Evolutionary conservation across 2,329 filamentous ascomycete species (phyloP).

Genomic region (Endoconidiophora polonica): DNA sequence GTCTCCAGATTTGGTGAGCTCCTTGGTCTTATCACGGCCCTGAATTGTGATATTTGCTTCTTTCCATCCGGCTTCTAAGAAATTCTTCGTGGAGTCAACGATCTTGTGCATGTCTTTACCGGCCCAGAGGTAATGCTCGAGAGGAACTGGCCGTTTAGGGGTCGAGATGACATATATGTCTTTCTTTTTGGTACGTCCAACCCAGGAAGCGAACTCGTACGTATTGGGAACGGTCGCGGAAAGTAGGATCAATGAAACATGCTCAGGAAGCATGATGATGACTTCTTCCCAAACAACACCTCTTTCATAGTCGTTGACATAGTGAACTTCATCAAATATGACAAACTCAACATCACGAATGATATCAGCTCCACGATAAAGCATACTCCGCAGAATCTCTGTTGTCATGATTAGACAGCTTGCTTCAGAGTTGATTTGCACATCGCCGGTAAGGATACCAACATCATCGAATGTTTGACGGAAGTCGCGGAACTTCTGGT

Average conservation of each 20-base stretch:
- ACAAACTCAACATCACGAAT: slow-evolving; percentile 97
- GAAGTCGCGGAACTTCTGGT: slow-evolving; percentile 97
- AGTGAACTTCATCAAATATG: slow-evolving; percentile 97
- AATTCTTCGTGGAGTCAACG: slow-evolving; percentile 81
- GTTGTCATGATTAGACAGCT: slow-evolving; percentile 99
- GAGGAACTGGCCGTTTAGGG: slow-evolving; percentile 78
- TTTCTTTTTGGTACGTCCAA: slow-evolving; percentile 93
- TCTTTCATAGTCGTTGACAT: slow-evolving; percentile 89
- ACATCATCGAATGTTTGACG: slow-evolving; percentile 82
- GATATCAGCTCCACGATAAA: slow-evolving; percentile 87
- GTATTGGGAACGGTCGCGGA: slow-evolving; percentile 97
- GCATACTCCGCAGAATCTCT: slow-evolving; percentile 93
- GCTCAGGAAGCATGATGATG: slow-evolving; percentile 97
- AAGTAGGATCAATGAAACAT: slow-evolving; percentile 85
- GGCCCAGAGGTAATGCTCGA: slow-evolving; percentile 95
- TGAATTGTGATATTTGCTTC: slow-evolving; percentile 70
- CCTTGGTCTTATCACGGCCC: slow-evolving; percentile 53
- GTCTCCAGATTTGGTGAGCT: background rate
- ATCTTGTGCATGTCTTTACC: slow-evolving; percentile 88
- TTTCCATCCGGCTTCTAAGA: slow-evolving; percentile 88
- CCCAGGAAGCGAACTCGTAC: slow-evolving; percentile 95
- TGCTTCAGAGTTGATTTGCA: slow-evolving; percentile 93
- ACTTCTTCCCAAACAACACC: slow-evolving; percentile 99
- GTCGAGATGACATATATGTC: slow-evolving; percentile 99
- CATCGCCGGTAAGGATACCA: slow-evolving; percentile 89